These are phyloP conservation scores for Talaromyces amestolkiae DNA, from an alignment of 2,329 filamentous ascomycete species.

Conservation along the genomic window DNA sequence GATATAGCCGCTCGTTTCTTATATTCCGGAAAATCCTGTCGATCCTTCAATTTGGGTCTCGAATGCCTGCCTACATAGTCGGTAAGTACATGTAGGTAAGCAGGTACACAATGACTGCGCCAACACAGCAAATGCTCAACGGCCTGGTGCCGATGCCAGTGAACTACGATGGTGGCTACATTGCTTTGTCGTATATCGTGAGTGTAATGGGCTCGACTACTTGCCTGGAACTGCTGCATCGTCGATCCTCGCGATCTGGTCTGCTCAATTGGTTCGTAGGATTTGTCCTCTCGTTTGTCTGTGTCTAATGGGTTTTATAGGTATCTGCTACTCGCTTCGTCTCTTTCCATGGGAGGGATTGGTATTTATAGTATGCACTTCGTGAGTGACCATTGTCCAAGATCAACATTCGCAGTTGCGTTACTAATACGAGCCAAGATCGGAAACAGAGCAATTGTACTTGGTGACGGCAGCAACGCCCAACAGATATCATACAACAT, in stretches of 20 bases:
- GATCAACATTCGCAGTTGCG: not conserved
- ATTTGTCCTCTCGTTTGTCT: not conserved
- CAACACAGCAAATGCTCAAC: constrained; percentile 15
- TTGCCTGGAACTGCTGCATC: constrained; percentile 77
- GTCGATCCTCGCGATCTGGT: constrained; percentile 67
- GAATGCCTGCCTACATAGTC: not conserved
- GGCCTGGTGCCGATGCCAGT: constrained; percentile 15
- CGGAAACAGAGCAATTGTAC: constrained; percentile 57
- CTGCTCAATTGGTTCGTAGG: constrained; percentile 64
- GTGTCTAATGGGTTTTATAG: constrained; percentile 35
- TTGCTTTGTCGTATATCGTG: constrained; percentile 65
- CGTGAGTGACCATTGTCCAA: constrained; percentile 64
- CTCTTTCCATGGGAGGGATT: constrained; percentile 70
- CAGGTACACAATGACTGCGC: constrained; percentile 10
- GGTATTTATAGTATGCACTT: constrained; percentile 80
- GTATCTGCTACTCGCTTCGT: constrained; percentile 62
- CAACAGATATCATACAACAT: constrained; percentile 73
- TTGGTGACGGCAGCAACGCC: constrained; percentile 60
- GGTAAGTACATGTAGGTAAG: not conserved
- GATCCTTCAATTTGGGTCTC: not conserved
- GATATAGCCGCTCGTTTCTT: not conserved
- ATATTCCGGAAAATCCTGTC: not conserved
- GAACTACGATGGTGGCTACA: constrained; percentile 50
- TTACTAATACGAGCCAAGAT: not conserved
- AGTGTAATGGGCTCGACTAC: constrained; percentile 75